These are phyloP conservation scores for Takashimella tepidaria DNA, from an alignment of 1,284 basidiomycete genomes.

Conservation along the genomic window DNA sequence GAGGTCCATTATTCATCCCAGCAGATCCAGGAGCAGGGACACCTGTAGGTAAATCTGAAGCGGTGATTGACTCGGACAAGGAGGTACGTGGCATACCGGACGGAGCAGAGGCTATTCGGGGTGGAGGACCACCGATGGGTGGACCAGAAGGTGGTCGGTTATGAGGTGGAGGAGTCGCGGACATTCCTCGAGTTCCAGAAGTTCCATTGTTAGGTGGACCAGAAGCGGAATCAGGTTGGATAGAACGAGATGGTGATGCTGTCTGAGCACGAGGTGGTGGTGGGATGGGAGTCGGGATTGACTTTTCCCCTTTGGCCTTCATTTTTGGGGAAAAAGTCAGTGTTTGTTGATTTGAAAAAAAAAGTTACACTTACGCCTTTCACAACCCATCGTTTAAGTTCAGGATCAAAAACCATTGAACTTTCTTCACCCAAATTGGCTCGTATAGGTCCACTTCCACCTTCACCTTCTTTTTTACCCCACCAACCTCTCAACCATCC, in stretches of 20 bases:
- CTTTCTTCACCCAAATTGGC: conserved; percentile 92
- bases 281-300: conserved; percentile 35
- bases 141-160: not conserved
- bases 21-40: conserved; percentile 23
- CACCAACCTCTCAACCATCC: conserved; percentile 54
- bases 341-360: not conserved
- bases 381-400: conserved; percentile 93
- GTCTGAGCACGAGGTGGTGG: conserved; percentile 69
- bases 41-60: conserved; percentile 51
- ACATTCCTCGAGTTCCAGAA: conserved; percentile 45
- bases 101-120: not conserved
- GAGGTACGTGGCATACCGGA: not conserved
- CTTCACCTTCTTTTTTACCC: conserved; percentile 55
- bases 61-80: conserved; percentile 19
- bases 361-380: conserved; percentile 63
- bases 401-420: conserved; percentile 89
- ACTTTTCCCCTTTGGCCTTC: not conserved
- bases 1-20: conserved; percentile 50
- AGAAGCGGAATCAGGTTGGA: conserved; percentile 57
- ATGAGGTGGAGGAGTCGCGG: conserved; percentile 25
- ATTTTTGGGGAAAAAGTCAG: not conserved
- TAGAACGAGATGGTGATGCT: conserved; percentile 61
- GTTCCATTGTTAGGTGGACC: conserved; percentile 56
- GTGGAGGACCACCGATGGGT: not conserved
- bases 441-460: conserved; percentile 62